These are phyloP conservation scores for Aspergillus alliaceus DNA, from an alignment of 2,329 filamentous ascomycete genomes.

Conservation along the genomic window DNA sequence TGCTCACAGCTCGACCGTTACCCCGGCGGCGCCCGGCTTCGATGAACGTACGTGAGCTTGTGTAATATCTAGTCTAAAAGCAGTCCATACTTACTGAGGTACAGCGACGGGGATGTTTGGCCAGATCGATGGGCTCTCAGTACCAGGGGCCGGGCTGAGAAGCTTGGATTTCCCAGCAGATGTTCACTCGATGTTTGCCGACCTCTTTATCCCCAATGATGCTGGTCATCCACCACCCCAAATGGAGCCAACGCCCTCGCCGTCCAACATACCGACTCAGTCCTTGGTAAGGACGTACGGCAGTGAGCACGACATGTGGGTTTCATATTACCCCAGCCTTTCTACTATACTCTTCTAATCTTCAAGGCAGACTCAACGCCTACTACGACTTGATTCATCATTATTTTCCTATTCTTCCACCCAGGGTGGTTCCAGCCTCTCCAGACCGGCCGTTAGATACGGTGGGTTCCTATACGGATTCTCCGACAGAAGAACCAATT, in stretches of 20 bases:
- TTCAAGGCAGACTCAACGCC: conserved; percentile 39
- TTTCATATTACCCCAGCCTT: conserved; percentile 2
- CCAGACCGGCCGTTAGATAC: conserved; percentile 36
- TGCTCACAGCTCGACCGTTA: conserved; percentile 20
- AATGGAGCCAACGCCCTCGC: conserved; percentile 29
- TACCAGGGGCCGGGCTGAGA: conserved; percentile 41
- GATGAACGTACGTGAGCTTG: conserved; percentile 31
- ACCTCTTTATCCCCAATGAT: conserved; percentile 31
- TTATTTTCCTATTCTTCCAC: conserved; percentile 48
- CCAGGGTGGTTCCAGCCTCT: conserved; percentile 29
- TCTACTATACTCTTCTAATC: conserved; percentile 14
- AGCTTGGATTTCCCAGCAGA: conserved; percentile 40
- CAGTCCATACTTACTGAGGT: conserved; percentile 21
- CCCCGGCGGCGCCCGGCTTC: conserved; percentile 24
- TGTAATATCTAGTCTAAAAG: not conserved
- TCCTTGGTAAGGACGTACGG: conserved; percentile 41
- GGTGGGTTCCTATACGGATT: conserved; percentile 27
- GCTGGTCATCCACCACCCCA: conserved; percentile 24
- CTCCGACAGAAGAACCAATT: conserved; percentile 31
- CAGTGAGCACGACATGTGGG: conserved; percentile 43
- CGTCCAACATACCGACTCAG: conserved; percentile 25
- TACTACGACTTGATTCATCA: conserved; percentile 49
- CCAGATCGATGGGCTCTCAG: conserved; percentile 42
- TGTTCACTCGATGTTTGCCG: conserved; percentile 40
- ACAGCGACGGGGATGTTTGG: conserved; percentile 37